A percentile compares a stretch with the other conserved stretches of the same genome.
Conservation (phyloP, 2,329 filamentous ascomycete genomes). For the Monosporascus sp. region DNA sequence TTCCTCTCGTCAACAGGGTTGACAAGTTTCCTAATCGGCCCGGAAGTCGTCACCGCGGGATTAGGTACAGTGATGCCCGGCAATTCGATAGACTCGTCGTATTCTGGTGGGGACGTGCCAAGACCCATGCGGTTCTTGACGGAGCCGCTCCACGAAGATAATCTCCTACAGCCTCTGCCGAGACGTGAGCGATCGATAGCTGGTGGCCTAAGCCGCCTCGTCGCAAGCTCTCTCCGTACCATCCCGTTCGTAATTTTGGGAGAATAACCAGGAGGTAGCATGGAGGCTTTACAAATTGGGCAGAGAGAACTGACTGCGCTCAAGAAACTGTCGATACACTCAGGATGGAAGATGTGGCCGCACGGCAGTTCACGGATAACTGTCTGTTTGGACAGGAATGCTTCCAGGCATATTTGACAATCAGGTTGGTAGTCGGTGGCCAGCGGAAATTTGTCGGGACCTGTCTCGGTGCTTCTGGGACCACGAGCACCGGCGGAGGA, state of each 20-base stretch:
- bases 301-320: conserved; percentile 76
- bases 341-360: conserved; percentile 86
- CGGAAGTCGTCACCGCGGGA: conserved; percentile 8
- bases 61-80: conserved; percentile 11
- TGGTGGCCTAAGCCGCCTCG: conserved; percentile 55
- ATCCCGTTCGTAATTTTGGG: conserved; percentile 76
- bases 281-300: conserved; percentile 81
- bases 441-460: conserved; percentile 25
- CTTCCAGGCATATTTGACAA: conserved; percentile 86
- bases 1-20: conserved; percentile 23
- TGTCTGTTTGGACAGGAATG: conserved; percentile 64
- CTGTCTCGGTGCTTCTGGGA: conserved; percentile 11
- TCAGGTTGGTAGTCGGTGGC: conserved; percentile 66
- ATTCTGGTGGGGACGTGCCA: conserved; percentile 10
- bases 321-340: conserved; percentile 85
- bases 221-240: conserved; percentile 72
- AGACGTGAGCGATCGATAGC: conserved; percentile 34
- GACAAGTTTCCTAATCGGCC: conserved; percentile 23
- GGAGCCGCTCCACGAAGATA: conserved; percentile 15
- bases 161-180: conserved; percentile 17
- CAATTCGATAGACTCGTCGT: conserved; percentile 13
- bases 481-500: background rate
- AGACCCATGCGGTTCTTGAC: conserved; percentile 14
- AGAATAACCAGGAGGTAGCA: conserved; percentile 63
- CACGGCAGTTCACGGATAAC: conserved; percentile 83